Percentiles rank a stretch among this genome's conserved stretches.
These are phyloP conservation scores for Linnemannia elongata DNA, from an alignment of 192 early-diverging fungal genomes.

Conservation along the genomic window DNA sequence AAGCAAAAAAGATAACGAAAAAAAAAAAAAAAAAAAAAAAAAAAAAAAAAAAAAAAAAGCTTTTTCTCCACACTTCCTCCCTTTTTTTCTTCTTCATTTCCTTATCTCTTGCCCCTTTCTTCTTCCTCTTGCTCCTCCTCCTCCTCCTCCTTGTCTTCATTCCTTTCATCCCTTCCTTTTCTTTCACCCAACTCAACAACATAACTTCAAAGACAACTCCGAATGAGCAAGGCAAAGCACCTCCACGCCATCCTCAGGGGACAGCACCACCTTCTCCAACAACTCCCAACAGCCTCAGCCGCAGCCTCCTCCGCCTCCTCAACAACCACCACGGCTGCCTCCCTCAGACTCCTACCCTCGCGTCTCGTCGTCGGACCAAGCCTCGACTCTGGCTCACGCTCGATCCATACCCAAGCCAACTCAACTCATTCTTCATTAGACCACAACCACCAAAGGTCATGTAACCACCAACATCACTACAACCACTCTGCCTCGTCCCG, in stretches of 20 bases:
- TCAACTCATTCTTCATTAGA: conserved; percentile 20
- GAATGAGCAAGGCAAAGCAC: conserved; percentile 54
- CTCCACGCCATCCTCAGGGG: conserved; percentile 45
- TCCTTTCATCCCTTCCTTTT: not conserved
- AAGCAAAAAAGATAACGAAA: not conserved
- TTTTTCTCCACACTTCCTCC: not conserved
- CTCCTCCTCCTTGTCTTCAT: not conserved
- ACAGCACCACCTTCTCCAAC: conserved; percentile 32
- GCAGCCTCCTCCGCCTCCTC: not conserved
- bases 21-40: not conserved
- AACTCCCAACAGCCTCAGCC: conserved; percentile 24
- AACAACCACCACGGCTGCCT: not conserved
- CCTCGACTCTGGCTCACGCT: conserved; percentile 26
- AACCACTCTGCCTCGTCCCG: not conserved
- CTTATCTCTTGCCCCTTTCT: not conserved
- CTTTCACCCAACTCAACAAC: not conserved
- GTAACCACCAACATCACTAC: conserved; percentile 10
- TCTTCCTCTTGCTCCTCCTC: not conserved
- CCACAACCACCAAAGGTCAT: conserved; percentile 14
- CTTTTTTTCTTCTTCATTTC: conserved; percentile 8
- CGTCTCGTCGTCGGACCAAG: conserved; percentile 21
- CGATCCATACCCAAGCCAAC: conserved; percentile 29
- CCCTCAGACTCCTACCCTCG: conserved; percentile 32
- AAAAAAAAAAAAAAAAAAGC: not conserved
- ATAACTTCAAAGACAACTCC: not conserved